phyloP scores from a whole-genome alignment of 352 stramenopile species.

The Thraustochytrium striatum region DNA sequence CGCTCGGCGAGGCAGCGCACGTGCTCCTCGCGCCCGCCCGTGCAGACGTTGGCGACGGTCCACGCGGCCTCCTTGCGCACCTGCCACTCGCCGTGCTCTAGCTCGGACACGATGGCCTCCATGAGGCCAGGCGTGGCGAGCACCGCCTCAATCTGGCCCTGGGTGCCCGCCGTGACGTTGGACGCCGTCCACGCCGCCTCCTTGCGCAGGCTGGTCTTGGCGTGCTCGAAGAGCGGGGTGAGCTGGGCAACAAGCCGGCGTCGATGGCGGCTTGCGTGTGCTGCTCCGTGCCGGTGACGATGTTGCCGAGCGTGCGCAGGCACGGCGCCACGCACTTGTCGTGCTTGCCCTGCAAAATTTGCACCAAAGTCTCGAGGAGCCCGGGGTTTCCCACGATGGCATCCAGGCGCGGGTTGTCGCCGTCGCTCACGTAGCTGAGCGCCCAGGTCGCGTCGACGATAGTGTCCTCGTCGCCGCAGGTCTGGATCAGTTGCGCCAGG shows the following conservation, averaged over 20 bases:
- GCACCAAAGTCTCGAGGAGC: constrained; percentile 90
- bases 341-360: constrained; percentile 86
- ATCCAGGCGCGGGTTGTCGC: constrained; percentile 98
- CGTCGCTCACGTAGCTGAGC: constrained; percentile 94
- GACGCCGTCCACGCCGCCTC: constrained; percentile 98
- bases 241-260: constrained; percentile 93
- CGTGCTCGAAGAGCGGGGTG: constrained; percentile 80
- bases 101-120: constrained; percentile 87
- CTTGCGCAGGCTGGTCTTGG: constrained; percentile 97
- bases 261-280: constrained; percentile 99
- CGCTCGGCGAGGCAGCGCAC: constrained; percentile 93
- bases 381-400: constrained; percentile 93
- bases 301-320: constrained; percentile 95
- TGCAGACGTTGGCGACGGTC: constrained; percentile 95
- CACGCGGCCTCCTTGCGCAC: constrained; percentile 96
- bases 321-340: constrained; percentile 90
- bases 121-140: constrained; percentile 92
- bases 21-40: constrained; percentile 72
- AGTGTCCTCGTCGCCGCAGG: constrained; percentile 92
- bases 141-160: constrained; percentile 97
- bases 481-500: constrained; percentile 90
- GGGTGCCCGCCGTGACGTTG: constrained; percentile 98
- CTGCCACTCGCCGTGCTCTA: constrained; percentile 94
- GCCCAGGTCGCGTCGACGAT: constrained; percentile 98
- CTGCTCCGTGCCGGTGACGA: constrained; percentile 96